phyloP scores from a whole-genome alignment of 164 flowering plant species.

The Litsea cubeba region DNA sequence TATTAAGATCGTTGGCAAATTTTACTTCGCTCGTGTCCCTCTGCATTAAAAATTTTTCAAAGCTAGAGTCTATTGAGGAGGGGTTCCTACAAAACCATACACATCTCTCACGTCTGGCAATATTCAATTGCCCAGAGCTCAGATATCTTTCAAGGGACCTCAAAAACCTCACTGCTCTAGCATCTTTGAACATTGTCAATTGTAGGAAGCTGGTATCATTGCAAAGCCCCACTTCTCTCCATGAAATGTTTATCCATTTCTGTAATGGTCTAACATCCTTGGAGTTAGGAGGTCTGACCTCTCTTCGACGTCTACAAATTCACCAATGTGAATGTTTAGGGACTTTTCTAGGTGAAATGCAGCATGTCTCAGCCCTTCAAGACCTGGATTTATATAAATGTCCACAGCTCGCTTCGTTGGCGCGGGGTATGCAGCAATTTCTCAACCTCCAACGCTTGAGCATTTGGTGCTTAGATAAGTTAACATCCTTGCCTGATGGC shows the following conservation, averaged over 20 bases:
- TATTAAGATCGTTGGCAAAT: background rate
- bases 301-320: background rate
- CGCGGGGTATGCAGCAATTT: background rate
- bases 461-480: background rate
- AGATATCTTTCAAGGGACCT: constrained; percentile 7
- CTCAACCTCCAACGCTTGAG: background rate
- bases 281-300: background rate
- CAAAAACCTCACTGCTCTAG: constrained; percentile 2
- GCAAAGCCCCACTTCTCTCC: constrained; percentile 4
- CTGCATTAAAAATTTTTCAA: background rate
- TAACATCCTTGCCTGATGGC: constrained; percentile 7
- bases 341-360: background rate
- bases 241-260: constrained; percentile 12
- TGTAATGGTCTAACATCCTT: background rate
- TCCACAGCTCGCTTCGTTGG: background rate
- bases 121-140: constrained; percentile 2
- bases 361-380: background rate
- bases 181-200: background rate
- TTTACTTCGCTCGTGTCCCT: background rate
- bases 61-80: constrained; percentile 4
- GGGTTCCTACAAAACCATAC: constrained; percentile 4
- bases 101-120: background rate
- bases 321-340: background rate
- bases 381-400: background rate
- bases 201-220: background rate